Evolutionary conservation across 371 early-diverging fungal genomes (phyloP), one percentile per base, ranked within the genome.

Genomic region (Homolaphlyctis polyrhiza): DNA sequence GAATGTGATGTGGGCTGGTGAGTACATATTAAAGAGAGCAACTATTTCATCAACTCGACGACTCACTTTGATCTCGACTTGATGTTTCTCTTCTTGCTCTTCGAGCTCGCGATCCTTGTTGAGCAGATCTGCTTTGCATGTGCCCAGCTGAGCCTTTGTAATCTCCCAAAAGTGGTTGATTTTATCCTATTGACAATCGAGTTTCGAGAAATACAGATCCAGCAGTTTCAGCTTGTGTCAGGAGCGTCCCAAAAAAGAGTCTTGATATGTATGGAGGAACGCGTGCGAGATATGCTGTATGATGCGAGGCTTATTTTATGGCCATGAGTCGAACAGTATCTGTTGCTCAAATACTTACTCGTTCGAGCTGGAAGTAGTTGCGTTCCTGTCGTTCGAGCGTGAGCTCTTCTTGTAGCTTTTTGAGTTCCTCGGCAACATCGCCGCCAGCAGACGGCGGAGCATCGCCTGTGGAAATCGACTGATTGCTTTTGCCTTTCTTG

Each of bases 71-170:
- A 84, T 82, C 58, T 81, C 83, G 35, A 82, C 81, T 69, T 82
- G 81, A 65, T 84, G 82, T 65, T 81, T 80, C 49, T 82, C 85
- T 61, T 84, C 85, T 59, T 65, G 62, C 63, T 84, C 85, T 57
- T 84, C 85, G 18, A 81, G 66, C 63, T 82, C 83, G 47, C 82
- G 69, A 57, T 82, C 85, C 63, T 79, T 81, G 67, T 82, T 81
- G 28, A 81, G 63, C 23, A 79, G 60, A 57, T 78, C 73, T 0
- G 79, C 66, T 35, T 77, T 73, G 43, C 69, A 21, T 33, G 76
- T 73, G 8, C 65, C 30, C 21, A 81, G 67, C 61, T 84, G 77
- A 28, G 72, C 67, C 63, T 84, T 80, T 18, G 81, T 72, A 54
- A 84, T 81, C 45, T 82, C 82, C 80, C 81, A 81, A 59, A 80